phyloP scores from a whole-genome alignment of 768 basidiomycete genomes.

The Panaeolus cyanescens region DNA sequence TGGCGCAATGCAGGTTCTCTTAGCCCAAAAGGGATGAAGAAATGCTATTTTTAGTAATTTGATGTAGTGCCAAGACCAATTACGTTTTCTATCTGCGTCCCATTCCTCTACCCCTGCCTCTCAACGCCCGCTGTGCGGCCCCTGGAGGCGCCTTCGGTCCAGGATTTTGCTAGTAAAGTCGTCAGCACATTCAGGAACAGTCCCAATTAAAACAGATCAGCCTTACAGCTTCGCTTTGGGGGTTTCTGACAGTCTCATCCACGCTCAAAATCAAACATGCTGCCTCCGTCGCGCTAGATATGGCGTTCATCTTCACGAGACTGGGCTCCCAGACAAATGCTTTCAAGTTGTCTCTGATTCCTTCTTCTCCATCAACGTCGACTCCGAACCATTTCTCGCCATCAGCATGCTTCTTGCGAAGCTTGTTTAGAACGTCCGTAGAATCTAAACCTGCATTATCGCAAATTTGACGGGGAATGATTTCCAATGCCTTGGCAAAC shows the following conservation, averaged over 20 bases:
- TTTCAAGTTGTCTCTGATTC: slow-evolving; percentile 94
- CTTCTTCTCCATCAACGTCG: slow-evolving; percentile 86
- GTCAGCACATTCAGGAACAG: slow-evolving; percentile 17
- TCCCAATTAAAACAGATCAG: neutral
- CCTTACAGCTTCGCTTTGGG: slow-evolving; percentile 89
- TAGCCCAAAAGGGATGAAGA: neutral
- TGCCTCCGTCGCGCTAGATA: slow-evolving; percentile 94
- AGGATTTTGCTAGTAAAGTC: slow-evolving; percentile 57
- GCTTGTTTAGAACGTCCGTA: slow-evolving; percentile 95
- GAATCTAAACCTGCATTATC: slow-evolving; percentile 98
- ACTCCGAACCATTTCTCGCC: slow-evolving; percentile 93
- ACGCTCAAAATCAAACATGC: slow-evolving; percentile 95
- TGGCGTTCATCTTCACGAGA: slow-evolving; percentile 92
- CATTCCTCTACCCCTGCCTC: slow-evolving; percentile 86
- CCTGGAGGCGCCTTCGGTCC: slow-evolving; percentile 94
- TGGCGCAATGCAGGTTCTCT: slow-evolving; percentile 14
- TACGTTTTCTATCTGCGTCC: slow-evolving; percentile 59
- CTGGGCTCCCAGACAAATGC: slow-evolving; percentile 99
- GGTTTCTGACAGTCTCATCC: slow-evolving; percentile 96
- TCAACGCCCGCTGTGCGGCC: slow-evolving; percentile 80
- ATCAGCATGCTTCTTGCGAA: slow-evolving; percentile 93
- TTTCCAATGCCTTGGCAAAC: slow-evolving; percentile 95
- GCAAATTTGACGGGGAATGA: slow-evolving; percentile 97
- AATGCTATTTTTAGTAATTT: slow-evolving; percentile 5
- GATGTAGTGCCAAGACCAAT: slow-evolving; percentile 7